Base-by-base conservation (phyloP, 2,329 filamentous ascomycete genomes). In the Aspergillus fischeri region DNA sequence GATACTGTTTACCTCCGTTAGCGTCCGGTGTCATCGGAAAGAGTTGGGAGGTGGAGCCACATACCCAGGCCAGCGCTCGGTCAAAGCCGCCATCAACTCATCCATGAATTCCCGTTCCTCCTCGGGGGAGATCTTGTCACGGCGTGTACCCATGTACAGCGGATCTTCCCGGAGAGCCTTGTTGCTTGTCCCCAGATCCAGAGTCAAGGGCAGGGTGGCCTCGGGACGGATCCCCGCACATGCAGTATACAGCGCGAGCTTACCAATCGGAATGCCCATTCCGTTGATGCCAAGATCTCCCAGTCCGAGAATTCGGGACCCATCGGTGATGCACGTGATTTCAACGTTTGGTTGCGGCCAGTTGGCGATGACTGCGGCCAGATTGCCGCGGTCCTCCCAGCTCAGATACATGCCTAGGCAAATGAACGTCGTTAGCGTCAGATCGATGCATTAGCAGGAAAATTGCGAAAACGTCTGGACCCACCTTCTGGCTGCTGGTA, bases 241-340 rank as follows among this genome's bases (percentile, higher is more conserved):
- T 49, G 89, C 92, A 58, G 91, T 96, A 83, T 99, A 99, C 53
- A 99, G 84, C 62, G 92, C 87, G 60, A 97, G 84, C 81, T 99
- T 99, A 71, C 94, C 94, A 66, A 99, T 93, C 60, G 94, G 92
- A 76, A 99, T 99, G 65, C 94, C 94, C 81, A 97, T 96, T 70
- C 94, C 94, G 76, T 97, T 97, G 65, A 99, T 88, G 66, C 94
- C 94, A 56, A 97, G 84, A 77, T 99, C 94, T 67, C 94, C 94
- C 41, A 99, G 86, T 70, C 94, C 93, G 57, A 86, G 75, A 87
- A 88, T 97, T 64, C 94, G 89, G 51, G 92, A 97, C 60, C 94
- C 94, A 74, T 99, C 94, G 17, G 94, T 97, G 67, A 99, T 88
- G 73, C 96, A 92, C 70, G 92, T 96, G 72, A 99, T 99, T 75